Evolutionary conservation across 2,329 filamentous ascomycete species (phyloP).

Genomic region (Aspergillus fumigatus): DNA sequence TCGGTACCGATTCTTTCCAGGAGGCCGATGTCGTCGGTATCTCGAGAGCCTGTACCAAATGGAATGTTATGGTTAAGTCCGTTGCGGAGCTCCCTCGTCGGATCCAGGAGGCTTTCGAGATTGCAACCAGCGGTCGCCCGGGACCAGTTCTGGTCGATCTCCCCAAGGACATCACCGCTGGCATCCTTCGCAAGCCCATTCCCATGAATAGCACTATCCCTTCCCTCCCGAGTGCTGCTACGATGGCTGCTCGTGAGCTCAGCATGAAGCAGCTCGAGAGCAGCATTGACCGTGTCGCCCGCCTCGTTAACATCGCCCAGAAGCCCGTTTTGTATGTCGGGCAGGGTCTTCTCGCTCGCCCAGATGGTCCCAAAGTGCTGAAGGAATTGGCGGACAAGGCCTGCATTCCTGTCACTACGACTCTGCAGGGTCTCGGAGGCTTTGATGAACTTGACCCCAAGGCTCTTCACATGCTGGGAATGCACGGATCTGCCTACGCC

Average conservation of each 20-base stretch:
- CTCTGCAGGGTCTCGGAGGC: constrained; percentile 85
- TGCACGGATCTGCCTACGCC: constrained; percentile 95
- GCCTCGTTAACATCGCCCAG: constrained; percentile 82
- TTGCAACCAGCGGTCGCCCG: constrained; percentile 87
- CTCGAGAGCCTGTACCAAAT: constrained; percentile 92
- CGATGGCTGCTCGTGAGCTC: constrained; percentile 70
- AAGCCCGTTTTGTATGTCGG: constrained; percentile 95
- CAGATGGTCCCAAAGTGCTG: constrained; percentile 73
- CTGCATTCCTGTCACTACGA: constrained; percentile 91
- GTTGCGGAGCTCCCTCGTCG: constrained; percentile 86
- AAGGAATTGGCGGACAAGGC: constrained; percentile 86
- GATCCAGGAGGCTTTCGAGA: constrained; percentile 98
- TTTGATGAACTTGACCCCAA: constrained; percentile 93
- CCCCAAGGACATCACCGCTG: constrained; percentile 92
- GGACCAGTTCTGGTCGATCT: constrained; percentile 94
- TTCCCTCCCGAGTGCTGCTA: constrained; percentile 78
- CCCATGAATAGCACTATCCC: constrained; percentile 71
- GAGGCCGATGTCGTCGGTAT: constrained; percentile 94
- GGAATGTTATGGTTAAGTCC: constrained; percentile 98
- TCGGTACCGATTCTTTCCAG: constrained; percentile 95
- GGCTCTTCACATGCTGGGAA: constrained; percentile 95
- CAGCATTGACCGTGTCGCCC: constrained; percentile 71
- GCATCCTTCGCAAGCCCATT: constrained; percentile 76
- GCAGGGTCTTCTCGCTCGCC: constrained; percentile 76
- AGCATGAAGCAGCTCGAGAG: constrained; percentile 66